Conservation (phyloP, 163 green algal genomes). For the Trebouxiophyceae sp. region DNA sequence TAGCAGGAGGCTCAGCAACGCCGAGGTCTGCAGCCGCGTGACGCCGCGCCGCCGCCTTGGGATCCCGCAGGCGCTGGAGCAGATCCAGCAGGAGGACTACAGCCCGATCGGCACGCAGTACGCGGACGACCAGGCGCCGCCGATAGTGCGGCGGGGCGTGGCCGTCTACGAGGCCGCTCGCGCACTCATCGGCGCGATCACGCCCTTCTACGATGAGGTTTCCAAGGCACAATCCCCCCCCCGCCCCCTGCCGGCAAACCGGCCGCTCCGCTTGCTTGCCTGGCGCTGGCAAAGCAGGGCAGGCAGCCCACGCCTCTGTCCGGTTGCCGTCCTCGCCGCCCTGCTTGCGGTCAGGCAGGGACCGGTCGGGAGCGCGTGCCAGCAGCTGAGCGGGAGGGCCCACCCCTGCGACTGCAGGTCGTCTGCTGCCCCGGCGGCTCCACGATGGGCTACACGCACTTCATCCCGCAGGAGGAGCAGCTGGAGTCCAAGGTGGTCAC, state of each 20-base stretch:
- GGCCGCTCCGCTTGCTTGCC: not conserved
- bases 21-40: too few relatives aligned
- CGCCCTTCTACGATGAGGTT: conserved; percentile 80
- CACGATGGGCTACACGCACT: conserved; percentile 52
- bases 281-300: too few relatives aligned
- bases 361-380: too few relatives aligned
- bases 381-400: too few relatives aligned
- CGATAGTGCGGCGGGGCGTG: conserved; percentile 49
- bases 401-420: conserved; percentile 37
- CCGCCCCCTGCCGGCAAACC: not conserved
- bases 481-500: conserved; percentile 64
- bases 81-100: conserved; percentile 46
- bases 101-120: conserved; percentile 15
- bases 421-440: conserved; percentile 34
- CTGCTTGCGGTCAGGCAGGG: too few relatives aligned
- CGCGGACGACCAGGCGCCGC: conserved; percentile 47
- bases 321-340: too few relatives aligned
- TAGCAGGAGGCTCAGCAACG: too few relatives aligned
- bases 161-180: conserved; percentile 74
- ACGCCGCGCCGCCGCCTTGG: too few relatives aligned
- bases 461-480: conserved; percentile 59
- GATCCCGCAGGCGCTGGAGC: conserved; percentile 60
- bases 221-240: conserved; percentile 33
- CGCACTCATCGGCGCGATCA: conserved; percentile 72
- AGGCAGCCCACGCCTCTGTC: too few relatives aligned